phyloP scores from a whole-genome alignment of 1,139 yeast species.

The Protomyces pachydermus region DNA sequence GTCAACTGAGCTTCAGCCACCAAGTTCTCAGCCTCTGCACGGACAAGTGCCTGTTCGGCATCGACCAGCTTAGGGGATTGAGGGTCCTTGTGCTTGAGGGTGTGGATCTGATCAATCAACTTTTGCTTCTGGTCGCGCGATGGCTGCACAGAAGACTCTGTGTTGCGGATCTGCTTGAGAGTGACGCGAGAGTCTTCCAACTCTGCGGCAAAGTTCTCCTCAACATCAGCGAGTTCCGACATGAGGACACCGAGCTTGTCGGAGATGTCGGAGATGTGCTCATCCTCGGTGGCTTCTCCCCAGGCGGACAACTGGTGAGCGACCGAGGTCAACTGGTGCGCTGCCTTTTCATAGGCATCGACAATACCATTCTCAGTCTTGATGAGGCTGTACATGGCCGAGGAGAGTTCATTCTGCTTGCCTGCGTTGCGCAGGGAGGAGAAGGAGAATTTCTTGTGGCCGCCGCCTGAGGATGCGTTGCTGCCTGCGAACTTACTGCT shows the following conservation, averaged over 20 bases:
- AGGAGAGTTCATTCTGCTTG: slow-evolving; percentile 21
- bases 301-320: slow-evolving; percentile 74
- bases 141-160: slow-evolving; percentile 83
- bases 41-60: slow-evolving; percentile 78
- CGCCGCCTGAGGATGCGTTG: slow-evolving; percentile 7
- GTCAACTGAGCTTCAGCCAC: slow-evolving; percentile 89
- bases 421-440: slow-evolving; percentile 17
- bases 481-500: slow-evolving; percentile 16
- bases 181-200: slow-evolving; percentile 83
- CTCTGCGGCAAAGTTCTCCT: slow-evolving; percentile 80
- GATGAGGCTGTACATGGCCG: slow-evolving; percentile 46
- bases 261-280: slow-evolving; percentile 68
- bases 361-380: slow-evolving; percentile 78
- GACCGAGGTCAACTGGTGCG: slow-evolving; percentile 73
- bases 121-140: slow-evolving; percentile 81
- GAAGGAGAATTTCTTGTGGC: slow-evolving; percentile 22
- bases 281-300: slow-evolving; percentile 84
- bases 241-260: slow-evolving; percentile 80
- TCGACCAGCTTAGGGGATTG: slow-evolving; percentile 75
- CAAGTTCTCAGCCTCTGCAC: slow-evolving; percentile 85
- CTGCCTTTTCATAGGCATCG: slow-evolving; percentile 72
- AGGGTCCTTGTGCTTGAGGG: slow-evolving; percentile 77
- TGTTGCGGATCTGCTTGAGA: slow-evolving; percentile 71
- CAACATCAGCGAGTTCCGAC: slow-evolving; percentile 79
- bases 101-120: slow-evolving; percentile 78